These are phyloP conservation scores for Penicillium psychrofluorescens DNA, from an alignment of 495 filamentous ascomycete species.

Conservation along the genomic window DNA sequence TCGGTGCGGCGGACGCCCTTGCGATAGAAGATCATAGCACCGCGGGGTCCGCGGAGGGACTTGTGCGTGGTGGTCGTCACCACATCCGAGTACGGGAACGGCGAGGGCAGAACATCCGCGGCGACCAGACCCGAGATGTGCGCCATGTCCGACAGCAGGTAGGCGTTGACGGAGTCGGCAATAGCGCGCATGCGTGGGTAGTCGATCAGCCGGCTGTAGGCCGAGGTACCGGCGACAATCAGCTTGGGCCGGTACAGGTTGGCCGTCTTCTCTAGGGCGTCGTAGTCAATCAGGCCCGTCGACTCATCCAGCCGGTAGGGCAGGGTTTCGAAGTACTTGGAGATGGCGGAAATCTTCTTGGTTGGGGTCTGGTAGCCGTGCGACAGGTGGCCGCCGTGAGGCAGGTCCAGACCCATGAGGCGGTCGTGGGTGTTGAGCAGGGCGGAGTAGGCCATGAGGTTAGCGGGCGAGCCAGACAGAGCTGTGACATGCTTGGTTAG, in stretches of 20 bases:
- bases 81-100: constrained; percentile 85
- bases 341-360: constrained; percentile 97
- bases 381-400: constrained; percentile 93
- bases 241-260: constrained; percentile 87
- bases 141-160: constrained; percentile 94
- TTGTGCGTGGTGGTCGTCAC: constrained; percentile 99
- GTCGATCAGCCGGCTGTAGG: constrained; percentile 91
- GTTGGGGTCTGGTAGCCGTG: constrained; percentile 97
- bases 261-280: constrained; percentile 77
- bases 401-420: constrained; percentile 94
- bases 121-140: constrained; percentile 94
- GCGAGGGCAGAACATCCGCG: constrained; percentile 78
- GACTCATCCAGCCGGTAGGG: constrained; percentile 87
- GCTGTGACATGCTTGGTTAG: constrained; percentile 45
- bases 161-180: constrained; percentile 82
- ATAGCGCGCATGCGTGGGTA: constrained; percentile 84
- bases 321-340: constrained; percentile 97
- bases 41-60: constrained; percentile 86
- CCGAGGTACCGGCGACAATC: constrained; percentile 89
- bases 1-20: constrained; percentile 80
- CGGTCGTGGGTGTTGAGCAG: constrained; percentile 87
- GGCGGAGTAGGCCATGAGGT: constrained; percentile 92
- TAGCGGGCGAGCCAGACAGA: constrained; percentile 90
- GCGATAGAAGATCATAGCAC: constrained; percentile 97
- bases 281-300: constrained; percentile 92